Conservation (phyloP, 2,329 filamentous ascomycete genomes). For the Atkinsonella texensis region DNA sequence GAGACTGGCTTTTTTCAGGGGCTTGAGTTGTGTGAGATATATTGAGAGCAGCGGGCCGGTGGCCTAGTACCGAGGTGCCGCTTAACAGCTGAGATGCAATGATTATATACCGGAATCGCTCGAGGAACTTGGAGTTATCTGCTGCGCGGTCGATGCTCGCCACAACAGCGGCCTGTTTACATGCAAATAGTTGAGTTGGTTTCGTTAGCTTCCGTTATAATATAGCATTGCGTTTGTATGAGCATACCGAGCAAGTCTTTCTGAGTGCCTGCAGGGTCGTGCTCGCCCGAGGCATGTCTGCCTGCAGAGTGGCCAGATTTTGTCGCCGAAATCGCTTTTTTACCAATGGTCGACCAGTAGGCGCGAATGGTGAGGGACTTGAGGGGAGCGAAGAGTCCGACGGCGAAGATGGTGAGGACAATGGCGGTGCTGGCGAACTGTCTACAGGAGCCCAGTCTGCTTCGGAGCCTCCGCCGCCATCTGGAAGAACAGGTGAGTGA, state of each 20-base stretch:
- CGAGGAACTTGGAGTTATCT: conserved; percentile 76
- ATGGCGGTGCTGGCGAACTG: conserved; percentile 20
- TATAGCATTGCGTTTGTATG: neutral
- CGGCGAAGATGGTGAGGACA: conserved; percentile 14
- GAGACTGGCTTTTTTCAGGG: conserved; percentile 14
- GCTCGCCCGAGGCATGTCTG: conserved; percentile 23
- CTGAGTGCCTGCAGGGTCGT: conserved; percentile 32
- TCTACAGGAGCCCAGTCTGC: conserved; percentile 33
- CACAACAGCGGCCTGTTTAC: conserved; percentile 52
- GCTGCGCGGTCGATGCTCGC: conserved; percentile 61
- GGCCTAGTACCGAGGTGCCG: conserved; percentile 44
- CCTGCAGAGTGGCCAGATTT: conserved; percentile 29
- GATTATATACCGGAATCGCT: conserved; percentile 87
- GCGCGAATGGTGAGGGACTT: conserved; percentile 41
- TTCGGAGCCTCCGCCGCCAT: conserved; percentile 36
- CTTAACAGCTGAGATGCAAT: conserved; percentile 83
- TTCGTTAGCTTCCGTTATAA: neutral
- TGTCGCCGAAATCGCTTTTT: conserved; percentile 41
- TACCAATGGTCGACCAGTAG: conserved; percentile 41
- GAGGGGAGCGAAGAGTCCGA: conserved; percentile 30
- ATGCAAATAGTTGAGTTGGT: neutral
- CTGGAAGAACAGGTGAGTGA: conserved; percentile 15
- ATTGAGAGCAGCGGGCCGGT: conserved; percentile 15
- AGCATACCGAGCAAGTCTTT: conserved; percentile 39
- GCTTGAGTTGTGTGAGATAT: conserved; percentile 8